Evolutionary conservation across 306 rosid species (phyloP), one percentile per base, ranked within the genome.

Genomic region (Acacia melanoxylon): DNA sequence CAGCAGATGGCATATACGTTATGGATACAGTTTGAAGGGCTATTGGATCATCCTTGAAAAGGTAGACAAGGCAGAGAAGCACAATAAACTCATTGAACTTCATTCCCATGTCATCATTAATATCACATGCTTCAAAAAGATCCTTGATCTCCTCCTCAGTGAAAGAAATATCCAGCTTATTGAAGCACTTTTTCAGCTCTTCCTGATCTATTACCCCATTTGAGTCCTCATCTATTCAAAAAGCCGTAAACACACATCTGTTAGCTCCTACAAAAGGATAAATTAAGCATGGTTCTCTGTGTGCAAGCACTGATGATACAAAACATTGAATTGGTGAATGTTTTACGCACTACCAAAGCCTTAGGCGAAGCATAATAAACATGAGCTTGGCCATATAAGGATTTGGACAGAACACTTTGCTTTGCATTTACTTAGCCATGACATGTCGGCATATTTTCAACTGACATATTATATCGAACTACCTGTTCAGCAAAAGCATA

Each of bases 61-160:
- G 95, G 81, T 89, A 86, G 69, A 93, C 95, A 25, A 95, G 88
- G 85, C 97, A 93, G 74, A 93, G 93, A 83, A 93, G 99, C 61
- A 95, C 99, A 76, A 93, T 88, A 89, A 95, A 95, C 88, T 95
- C 99, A 65, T 49, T 93, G 82, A 89, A 93, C 86, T 86, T 84
- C 82, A 93, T 89, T 73, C 97, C 99, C 97, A 88, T 48, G 58
- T 90, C 91, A 17, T 92, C 89, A 52, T 90, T 89, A 22, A 95
- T 86, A 81, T 95, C 99, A 48, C 99, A 95, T 17, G 99, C 99
- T 54, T 81, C 84, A 79, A 93, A 95, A 72, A 95, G 94, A 81
- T 95, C 99, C 27, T 80, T 71, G 46, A 90, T 83, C 75, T 95
- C 99, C 89, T 92, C 95, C 15, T 92, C 94, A 0, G 92, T 83